Percentiles rank a stretch among this genome's conserved stretches.
Conservation (phyloP, 2,329 filamentous ascomycete genomes). For the Ceratocystis cacaofunesta region DNA sequence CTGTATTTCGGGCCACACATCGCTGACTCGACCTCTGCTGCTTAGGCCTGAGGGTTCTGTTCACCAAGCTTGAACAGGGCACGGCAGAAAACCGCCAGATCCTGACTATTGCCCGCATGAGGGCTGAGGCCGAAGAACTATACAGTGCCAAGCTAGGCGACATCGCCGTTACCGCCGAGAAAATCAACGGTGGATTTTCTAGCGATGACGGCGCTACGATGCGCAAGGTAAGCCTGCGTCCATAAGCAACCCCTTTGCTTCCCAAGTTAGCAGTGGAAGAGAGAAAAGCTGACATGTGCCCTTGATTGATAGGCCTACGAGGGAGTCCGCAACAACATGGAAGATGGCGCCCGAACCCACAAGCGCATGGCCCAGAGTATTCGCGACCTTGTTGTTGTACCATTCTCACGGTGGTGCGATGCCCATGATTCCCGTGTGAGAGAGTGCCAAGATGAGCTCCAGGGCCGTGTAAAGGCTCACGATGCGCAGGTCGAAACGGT, state of each 20-base stretch:
- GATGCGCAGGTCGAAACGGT: conserved; percentile 81
- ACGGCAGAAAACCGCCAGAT: conserved; percentile 91
- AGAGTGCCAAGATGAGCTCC: conserved; percentile 87
- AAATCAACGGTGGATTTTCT: conserved; percentile 66
- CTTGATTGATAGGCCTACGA: conserved; percentile 59
- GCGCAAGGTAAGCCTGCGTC: conserved; percentile 55
- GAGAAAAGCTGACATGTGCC: background rate
- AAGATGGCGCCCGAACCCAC: conserved; percentile 76
- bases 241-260: background rate
- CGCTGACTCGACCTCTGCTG: background rate
- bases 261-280: background rate
- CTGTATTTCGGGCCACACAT: background rate
- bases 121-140: conserved; percentile 84
- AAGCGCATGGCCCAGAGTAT: conserved; percentile 94
- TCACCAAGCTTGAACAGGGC: conserved; percentile 92
- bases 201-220: conserved; percentile 92
- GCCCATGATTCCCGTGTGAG: conserved; percentile 83
- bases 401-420: conserved; percentile 92
- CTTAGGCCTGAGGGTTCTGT: conserved; percentile 74
- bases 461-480: conserved; percentile 78
- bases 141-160: conserved; percentile 71
- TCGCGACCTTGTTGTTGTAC: conserved; percentile 83
- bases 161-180: conserved; percentile 70
- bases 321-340: conserved; percentile 82
- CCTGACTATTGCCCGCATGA: conserved; percentile 78